Conservation (phyloP, 2,329 filamentous ascomycete genomes). For the Fusarium tricinctum region DNA sequence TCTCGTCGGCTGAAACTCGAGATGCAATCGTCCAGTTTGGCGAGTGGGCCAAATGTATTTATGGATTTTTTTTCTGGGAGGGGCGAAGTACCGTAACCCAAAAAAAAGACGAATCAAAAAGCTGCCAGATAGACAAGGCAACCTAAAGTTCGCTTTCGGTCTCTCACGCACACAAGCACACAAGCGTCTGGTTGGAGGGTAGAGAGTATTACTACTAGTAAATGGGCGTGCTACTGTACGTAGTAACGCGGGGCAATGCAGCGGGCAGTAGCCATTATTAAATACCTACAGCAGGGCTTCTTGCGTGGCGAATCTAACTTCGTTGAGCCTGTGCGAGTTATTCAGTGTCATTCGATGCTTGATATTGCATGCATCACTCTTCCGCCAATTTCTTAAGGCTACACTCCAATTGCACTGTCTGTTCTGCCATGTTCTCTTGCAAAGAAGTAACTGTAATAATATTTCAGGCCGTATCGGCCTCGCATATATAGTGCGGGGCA, state of each 20-base stretch:
- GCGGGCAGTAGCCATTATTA: conserved; percentile 26
- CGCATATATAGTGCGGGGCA: conserved; percentile 30
- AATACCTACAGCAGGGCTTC: conserved; percentile 21
- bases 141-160: conserved; percentile 22
- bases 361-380: too few species aligned
- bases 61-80: conserved; percentile 30
- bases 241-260: conserved; percentile 43
- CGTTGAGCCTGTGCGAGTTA: conserved; percentile 18
- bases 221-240: conserved; percentile 23
- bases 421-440: neutral
- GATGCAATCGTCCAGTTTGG: conserved; percentile 42
- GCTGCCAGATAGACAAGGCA: conserved; percentile 36
- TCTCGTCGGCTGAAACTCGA: conserved; percentile 38
- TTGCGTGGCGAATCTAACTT: conserved; percentile 48
- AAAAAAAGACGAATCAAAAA: conserved; percentile 25
- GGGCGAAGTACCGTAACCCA: conserved; percentile 25
- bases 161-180: conserved; percentile 24
- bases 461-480: conserved; percentile 12
- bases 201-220: conserved; percentile 5
- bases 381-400: neutral
- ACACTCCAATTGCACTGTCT: neutral
- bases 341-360: conserved; percentile 28
- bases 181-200: conserved; percentile 28
- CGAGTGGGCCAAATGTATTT: conserved; percentile 32
- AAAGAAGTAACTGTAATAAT: neutral